These are phyloP conservation scores for Ramaria rubella DNA, from an alignment of 768 basidiomycete genomes.

Conservation along the genomic window DNA sequence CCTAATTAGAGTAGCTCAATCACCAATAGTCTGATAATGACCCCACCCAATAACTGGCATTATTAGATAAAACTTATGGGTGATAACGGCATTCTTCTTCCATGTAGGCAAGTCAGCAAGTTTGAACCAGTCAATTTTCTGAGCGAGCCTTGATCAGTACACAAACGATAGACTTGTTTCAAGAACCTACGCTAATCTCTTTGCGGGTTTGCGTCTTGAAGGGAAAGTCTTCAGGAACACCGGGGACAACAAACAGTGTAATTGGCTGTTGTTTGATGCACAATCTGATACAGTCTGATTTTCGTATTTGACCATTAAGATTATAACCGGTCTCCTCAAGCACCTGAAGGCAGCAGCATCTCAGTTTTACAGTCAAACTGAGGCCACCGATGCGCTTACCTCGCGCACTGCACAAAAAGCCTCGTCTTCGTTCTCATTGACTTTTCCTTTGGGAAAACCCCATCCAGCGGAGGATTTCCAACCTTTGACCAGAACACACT, in stretches of 20 bases:
- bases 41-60: slow-evolving; percentile 85
- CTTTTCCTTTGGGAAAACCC: slow-evolving; percentile 99
- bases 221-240: slow-evolving; percentile 77
- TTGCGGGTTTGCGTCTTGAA: slow-evolving; percentile 95
- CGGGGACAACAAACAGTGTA: slow-evolving; percentile 83
- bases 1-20: slow-evolving; percentile 5
- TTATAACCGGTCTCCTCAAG: slow-evolving; percentile 97
- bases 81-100: slow-evolving; percentile 67
- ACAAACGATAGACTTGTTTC: slow-evolving; percentile 14
- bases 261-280: slow-evolving; percentile 88
- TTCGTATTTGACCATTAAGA: slow-evolving; percentile 57
- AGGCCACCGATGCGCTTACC: slow-evolving; percentile 37
- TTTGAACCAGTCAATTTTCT: slow-evolving; percentile 98
- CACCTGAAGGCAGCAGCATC: too few species aligned
- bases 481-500: slow-evolving; percentile 97
- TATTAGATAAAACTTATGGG: slow-evolving; percentile 82
- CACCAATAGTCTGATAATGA: background rate
- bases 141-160: slow-evolving; percentile 11
- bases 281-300: slow-evolving; percentile 70
- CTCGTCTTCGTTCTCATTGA: slow-evolving; percentile 87
- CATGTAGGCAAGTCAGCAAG: slow-evolving; percentile 88
- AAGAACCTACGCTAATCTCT: slow-evolving; percentile 82
- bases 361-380: slow-evolving; percentile 12
- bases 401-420: slow-evolving; percentile 86
- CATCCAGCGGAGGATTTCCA: slow-evolving; percentile 96